Evolutionary conservation across 441 rosid genomes (phyloP).

Genomic region (Capsella rubella): DNA sequence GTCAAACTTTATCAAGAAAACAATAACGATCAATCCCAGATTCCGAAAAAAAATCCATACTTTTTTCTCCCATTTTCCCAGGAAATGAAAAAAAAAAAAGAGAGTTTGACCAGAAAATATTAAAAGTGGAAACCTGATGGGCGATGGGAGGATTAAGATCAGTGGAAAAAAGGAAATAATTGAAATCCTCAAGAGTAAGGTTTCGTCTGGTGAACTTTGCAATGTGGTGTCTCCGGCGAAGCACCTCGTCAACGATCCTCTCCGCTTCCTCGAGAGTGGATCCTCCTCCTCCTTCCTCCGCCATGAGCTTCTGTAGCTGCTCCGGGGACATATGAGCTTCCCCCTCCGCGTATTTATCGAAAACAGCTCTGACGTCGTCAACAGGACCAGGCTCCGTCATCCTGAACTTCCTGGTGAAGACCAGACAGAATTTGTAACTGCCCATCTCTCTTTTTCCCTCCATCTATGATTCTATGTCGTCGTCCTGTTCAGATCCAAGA

Average conservation of each 20-base stretch:
- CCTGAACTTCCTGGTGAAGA: slow-evolving; percentile 67
- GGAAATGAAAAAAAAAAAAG: background rate
- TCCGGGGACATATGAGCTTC: slow-evolving; percentile 60
- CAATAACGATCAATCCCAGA: slow-evolving; percentile 9
- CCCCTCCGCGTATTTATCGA: slow-evolving; percentile 53
- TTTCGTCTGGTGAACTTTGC: slow-evolving; percentile 56
- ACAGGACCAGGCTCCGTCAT: slow-evolving; percentile 63
- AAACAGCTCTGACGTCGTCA: slow-evolving; percentile 54
- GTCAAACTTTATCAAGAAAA: slow-evolving; percentile 8
- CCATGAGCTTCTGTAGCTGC: slow-evolving; percentile 57
- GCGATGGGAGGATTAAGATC: slow-evolving; percentile 66
- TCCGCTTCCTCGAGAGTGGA: slow-evolving; percentile 51
- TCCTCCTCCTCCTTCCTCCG: slow-evolving; percentile 52
- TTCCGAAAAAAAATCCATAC: background rate
- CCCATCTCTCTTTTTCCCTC: slow-evolving; percentile 52
- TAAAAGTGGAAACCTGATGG: slow-evolving; percentile 49
- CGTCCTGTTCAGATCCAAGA: slow-evolving; percentile 39
- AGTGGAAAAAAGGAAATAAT: slow-evolving; percentile 59
- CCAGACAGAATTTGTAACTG: slow-evolving; percentile 60
- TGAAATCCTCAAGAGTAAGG: slow-evolving; percentile 72
- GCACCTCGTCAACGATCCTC: slow-evolving; percentile 57
- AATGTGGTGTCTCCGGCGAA: slow-evolving; percentile 58
- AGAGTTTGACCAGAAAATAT: slow-evolving; percentile 7
- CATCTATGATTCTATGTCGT: background rate
- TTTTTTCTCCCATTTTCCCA: slow-evolving; percentile 14